A percentile compares a stretch with the other conserved stretches of the same genome.
phyloP scores from a whole-genome alignment of 1,284 basidiomycete genomes.

The Cryptococcus sp. region DNA sequence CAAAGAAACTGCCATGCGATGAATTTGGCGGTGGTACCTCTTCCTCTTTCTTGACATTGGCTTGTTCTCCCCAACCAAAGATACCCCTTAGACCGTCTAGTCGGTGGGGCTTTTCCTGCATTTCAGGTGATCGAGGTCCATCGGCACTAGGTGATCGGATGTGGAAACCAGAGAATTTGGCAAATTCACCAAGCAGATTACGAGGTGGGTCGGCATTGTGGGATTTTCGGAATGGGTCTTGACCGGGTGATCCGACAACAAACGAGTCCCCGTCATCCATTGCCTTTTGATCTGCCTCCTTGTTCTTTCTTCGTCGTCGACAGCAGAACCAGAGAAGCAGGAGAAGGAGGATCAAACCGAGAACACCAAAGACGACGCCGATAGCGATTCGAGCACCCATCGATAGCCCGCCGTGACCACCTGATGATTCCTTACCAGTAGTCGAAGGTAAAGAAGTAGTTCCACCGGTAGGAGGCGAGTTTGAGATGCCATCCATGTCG shows the following conservation, averaged over 20 bases:
- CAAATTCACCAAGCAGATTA: conserved; percentile 32
- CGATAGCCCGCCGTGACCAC: conserved; percentile 27
- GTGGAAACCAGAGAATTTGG: conserved; percentile 29
- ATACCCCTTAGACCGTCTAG: conserved; percentile 40
- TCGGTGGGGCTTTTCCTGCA: conserved; percentile 26
- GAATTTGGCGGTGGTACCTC: conserved; percentile 12
- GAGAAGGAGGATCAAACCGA: conserved; percentile 34
- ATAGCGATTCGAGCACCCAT: conserved; percentile 43
- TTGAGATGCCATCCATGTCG: conserved; percentile 25
- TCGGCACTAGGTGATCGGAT: conserved; percentile 6
- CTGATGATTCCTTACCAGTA: background rate
- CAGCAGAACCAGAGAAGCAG: conserved; percentile 43
- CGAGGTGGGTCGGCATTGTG: conserved; percentile 18
- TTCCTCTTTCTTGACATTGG: conserved; percentile 13
- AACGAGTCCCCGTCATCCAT: conserved; percentile 32
- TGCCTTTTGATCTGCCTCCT: conserved; percentile 12
- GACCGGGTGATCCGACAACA: conserved; percentile 25
- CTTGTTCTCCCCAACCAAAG: conserved; percentile 25
- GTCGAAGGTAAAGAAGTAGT: conserved; percentile 10
- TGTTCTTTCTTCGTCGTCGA: conserved; percentile 30
- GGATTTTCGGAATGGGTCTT: conserved; percentile 27
- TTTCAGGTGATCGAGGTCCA: conserved; percentile 17
- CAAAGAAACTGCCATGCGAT: conserved; percentile 26
- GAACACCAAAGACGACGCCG: conserved; percentile 41
- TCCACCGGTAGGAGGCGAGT: conserved; percentile 12